Evolutionary conservation across 768 basidiomycete genomes (phyloP).

Genomic region (Lactarius quietus): DNA sequence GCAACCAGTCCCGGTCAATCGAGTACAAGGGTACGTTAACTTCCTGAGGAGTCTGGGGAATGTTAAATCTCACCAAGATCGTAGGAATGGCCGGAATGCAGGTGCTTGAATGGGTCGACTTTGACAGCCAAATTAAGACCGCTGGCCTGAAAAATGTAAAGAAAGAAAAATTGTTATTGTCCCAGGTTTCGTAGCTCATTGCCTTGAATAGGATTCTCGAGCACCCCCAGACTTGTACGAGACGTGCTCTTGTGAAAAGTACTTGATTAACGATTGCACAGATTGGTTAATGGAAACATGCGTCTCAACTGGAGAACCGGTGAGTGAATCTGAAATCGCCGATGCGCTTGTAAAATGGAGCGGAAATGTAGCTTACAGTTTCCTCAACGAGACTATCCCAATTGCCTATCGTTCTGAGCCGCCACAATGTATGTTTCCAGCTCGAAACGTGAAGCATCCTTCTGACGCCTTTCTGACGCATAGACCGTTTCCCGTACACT

Average conservation of each 20-base stretch:
- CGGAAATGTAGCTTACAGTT: slow-evolving; percentile 5
- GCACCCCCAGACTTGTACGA: slow-evolving; percentile 38
- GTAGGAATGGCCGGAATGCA: slow-evolving; percentile 17
- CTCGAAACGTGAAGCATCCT: background rate
- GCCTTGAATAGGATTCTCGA: slow-evolving; percentile 30
- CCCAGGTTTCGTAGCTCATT: background rate
- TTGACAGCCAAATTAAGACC: slow-evolving; percentile 15
- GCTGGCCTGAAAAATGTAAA: slow-evolving; percentile 33
- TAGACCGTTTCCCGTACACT: slow-evolving; percentile 21
- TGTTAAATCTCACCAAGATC: background rate
- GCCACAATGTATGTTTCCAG: background rate
- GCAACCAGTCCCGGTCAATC: slow-evolving; percentile 43
- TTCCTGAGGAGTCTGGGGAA: background rate
- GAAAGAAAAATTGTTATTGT: background rate
- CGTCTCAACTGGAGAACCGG: slow-evolving; percentile 7
- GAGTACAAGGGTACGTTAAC: slow-evolving; percentile 42
- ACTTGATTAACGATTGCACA: background rate
- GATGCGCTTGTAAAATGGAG: background rate
- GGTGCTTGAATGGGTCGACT: background rate
- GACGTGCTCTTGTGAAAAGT: background rate
- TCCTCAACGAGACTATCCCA: background rate
- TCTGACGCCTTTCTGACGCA: background rate
- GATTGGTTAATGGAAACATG: slow-evolving; percentile 1
- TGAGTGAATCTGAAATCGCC: background rate
- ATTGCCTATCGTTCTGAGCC: background rate